A percentile compares a stretch with the other conserved stretches of the same genome.
Evolutionary conservation across 192 early-diverging fungal species (phyloP).

Genomic region (Umbelopsis isabellina): DNA sequence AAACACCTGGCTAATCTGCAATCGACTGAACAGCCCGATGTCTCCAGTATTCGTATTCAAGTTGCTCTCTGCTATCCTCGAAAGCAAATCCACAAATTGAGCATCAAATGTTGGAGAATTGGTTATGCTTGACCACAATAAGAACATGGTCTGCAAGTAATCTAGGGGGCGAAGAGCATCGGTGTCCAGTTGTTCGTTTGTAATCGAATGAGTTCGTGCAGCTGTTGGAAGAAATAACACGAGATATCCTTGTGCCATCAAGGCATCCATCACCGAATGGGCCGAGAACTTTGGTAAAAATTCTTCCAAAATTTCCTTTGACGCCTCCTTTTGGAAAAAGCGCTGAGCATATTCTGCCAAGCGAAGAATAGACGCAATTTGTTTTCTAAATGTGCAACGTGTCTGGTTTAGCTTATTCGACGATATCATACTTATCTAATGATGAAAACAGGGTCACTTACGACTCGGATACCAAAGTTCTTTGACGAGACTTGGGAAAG

Average conservation of each 20-base stretch:
- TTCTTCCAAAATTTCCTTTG: constrained; percentile 76
- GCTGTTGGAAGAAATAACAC: constrained; percentile 71
- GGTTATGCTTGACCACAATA: constrained; percentile 79
- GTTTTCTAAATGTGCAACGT: constrained; percentile 43
- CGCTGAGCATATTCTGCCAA: constrained; percentile 56
- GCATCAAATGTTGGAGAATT: constrained; percentile 63
- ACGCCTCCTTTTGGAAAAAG: constrained; percentile 69
- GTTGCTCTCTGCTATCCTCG: constrained; percentile 64
- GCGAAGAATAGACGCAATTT: constrained; percentile 50
- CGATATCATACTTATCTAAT: not conserved
- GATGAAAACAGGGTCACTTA: constrained; percentile 25
- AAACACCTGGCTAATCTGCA: constrained; percentile 65
- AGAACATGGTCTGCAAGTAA: constrained; percentile 85
- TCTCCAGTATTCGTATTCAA: constrained; percentile 34
- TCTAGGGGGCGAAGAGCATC: constrained; percentile 47
- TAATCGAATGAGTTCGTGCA: constrained; percentile 21
- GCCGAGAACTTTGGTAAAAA: constrained; percentile 76
- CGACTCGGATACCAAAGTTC: constrained; percentile 61
- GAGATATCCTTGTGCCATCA: constrained; percentile 61
- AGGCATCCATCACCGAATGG: constrained; percentile 63
- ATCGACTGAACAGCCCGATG: constrained; percentile 59
- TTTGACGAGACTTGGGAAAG: constrained; percentile 71
- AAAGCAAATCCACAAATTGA: constrained; percentile 73
- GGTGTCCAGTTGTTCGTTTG: constrained; percentile 15
- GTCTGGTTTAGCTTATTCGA: no score